These are phyloP conservation scores for Saccharomyces hybrid DNA, from an alignment of 1,139 yeast genomes.

Conservation along the genomic window DNA sequence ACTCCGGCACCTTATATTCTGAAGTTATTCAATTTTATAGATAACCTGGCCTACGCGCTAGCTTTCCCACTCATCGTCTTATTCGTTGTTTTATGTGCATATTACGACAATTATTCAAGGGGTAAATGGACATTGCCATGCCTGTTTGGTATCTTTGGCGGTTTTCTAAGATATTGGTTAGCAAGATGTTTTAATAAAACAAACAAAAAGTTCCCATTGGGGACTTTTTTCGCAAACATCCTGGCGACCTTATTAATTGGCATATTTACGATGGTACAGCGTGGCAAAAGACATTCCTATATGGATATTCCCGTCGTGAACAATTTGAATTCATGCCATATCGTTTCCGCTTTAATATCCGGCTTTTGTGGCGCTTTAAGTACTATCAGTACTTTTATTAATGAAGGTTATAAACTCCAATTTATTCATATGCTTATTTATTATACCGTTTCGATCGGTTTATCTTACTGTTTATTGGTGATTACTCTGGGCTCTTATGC, in stretches of 20 bases:
- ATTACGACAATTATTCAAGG: slow-evolving; percentile 24
- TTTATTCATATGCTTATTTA: background rate
- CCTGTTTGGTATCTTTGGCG: slow-evolving; percentile 27
- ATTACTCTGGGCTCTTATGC: background rate
- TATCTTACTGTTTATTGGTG: background rate
- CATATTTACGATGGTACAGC: slow-evolving; percentile 42
- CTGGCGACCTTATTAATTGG: slow-evolving; percentile 54
- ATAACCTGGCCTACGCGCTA: slow-evolving; percentile 8
- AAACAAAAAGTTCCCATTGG: slow-evolving; percentile 48
- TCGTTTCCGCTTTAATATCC: slow-evolving; percentile 39
- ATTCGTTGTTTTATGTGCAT: slow-evolving; percentile 25
- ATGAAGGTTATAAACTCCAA: background rate
- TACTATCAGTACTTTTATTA: background rate
- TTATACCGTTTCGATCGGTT: background rate
- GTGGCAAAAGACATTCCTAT: slow-evolving; percentile 36
- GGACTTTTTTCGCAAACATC: slow-evolving; percentile 68
- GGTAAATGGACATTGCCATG: slow-evolving; percentile 28
- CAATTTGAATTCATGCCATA: slow-evolving; percentile 40
- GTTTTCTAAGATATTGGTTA: slow-evolving; percentile 45
- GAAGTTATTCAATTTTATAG: slow-evolving; percentile 6
- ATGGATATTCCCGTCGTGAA: slow-evolving; percentile 31
- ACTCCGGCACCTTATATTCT: slow-evolving; percentile 1
- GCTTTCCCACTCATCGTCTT: slow-evolving; percentile 23
- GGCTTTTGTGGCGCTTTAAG: background rate
- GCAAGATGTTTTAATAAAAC: slow-evolving; percentile 44